Conservation (phyloP, 306 rosid species). For the Pyrus pyrifolia region DNA sequence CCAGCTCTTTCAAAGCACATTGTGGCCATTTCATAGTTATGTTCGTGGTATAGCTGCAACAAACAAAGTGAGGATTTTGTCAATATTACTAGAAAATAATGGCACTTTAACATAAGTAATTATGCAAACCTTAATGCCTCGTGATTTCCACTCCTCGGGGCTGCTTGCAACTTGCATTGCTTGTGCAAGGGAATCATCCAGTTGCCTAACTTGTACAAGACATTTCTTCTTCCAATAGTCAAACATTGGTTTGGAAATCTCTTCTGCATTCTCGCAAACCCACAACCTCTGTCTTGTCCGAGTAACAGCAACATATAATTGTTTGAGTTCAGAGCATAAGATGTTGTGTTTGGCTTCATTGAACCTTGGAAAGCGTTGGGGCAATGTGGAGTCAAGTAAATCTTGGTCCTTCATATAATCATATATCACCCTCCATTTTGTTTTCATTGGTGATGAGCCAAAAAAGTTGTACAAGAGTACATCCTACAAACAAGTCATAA, state of each 20-base stretch:
- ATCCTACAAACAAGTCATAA: slow-evolving; percentile 34
- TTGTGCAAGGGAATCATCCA: slow-evolving; percentile 67
- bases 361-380: slow-evolving; percentile 30
- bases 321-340: slow-evolving; percentile 70
- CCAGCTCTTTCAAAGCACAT: slow-evolving; percentile 73
- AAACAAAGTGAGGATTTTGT: background rate
- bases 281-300: slow-evolving; percentile 73
- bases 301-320: slow-evolving; percentile 65
- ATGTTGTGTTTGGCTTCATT: slow-evolving; percentile 50
- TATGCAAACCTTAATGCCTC: slow-evolving; percentile 58
- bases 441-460: slow-evolving; percentile 55
- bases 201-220: slow-evolving; percentile 44
- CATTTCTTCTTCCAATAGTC: background rate
- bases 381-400: slow-evolving; percentile 30
- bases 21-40: slow-evolving; percentile 65
- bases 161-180: slow-evolving; percentile 74
- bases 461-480: slow-evolving; percentile 66
- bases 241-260: background rate
- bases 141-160: slow-evolving; percentile 63
- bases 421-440: slow-evolving; percentile 67
- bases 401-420: slow-evolving; percentile 55
- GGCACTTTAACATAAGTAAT: background rate
- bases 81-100: background rate
- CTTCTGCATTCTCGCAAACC: slow-evolving; percentile 53
- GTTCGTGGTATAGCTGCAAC: slow-evolving; percentile 50